Evolutionary conservation across 1,284 basidiomycete genomes (phyloP).

Genomic region (Leccinum cinnamomeum): DNA sequence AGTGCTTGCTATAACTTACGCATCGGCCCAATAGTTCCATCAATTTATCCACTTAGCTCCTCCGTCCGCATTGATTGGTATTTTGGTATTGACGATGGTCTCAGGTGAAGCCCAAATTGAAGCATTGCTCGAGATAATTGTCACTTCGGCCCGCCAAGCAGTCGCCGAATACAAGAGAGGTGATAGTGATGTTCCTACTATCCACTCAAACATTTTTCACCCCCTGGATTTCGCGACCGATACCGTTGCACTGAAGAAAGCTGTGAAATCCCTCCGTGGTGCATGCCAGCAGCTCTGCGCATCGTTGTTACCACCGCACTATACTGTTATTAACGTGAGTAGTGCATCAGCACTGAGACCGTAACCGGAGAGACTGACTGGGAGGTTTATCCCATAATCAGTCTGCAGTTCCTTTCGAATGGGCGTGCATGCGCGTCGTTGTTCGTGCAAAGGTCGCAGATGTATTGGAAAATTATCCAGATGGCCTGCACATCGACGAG

Average conservation of each 20-base stretch:
- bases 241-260: constrained; percentile 27
- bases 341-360: neutral
- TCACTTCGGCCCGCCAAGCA: constrained; percentile 26
- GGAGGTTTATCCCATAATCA: constrained; percentile 4
- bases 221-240: constrained; percentile 26
- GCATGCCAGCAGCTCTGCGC: constrained; percentile 30
- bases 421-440: constrained; percentile 27
- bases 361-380: neutral
- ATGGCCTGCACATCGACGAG: constrained; percentile 29
- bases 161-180: constrained; percentile 30
- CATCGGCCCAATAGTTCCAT: neutral
- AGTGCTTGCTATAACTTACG: neutral
- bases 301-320: constrained; percentile 31
- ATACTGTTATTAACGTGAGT: constrained; percentile 21
- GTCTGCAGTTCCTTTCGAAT: constrained; percentile 27
- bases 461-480: constrained; percentile 19
- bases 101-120: constrained; percentile 27
- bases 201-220: constrained; percentile 24
- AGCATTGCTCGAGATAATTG: neutral
- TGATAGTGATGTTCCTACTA: constrained; percentile 21
- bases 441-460: constrained; percentile 28
- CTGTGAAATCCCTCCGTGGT: constrained; percentile 29
- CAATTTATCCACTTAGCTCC: neutral
- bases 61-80: neutral
- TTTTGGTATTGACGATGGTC: constrained; percentile 12